phyloP scores from a whole-genome alignment of 164 flowering plant species.

The Dillenia turbinata region DNA sequence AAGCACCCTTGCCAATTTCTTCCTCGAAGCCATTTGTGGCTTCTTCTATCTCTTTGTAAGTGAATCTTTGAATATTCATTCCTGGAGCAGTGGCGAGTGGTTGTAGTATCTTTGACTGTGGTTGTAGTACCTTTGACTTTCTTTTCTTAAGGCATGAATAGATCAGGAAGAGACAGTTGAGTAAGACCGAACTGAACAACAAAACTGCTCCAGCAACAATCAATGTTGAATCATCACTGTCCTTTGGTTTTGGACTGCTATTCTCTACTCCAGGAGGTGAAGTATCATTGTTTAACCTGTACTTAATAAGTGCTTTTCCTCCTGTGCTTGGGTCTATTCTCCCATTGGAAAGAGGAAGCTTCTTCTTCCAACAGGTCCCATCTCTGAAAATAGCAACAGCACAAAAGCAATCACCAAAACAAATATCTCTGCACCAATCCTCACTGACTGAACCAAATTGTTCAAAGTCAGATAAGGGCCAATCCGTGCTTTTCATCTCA shows the following conservation, averaged over 20 bases:
- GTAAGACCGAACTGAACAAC: constrained; percentile 8
- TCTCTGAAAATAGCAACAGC: constrained; percentile 5
- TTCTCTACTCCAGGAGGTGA: neutral
- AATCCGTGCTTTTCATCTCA: constrained; percentile 1
- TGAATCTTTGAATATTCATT: constrained; percentile 8
- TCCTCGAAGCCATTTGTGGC: constrained; percentile 18
- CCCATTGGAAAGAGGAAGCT: constrained; percentile 13
- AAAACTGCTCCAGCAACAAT: constrained; percentile 1
- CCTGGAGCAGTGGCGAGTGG: neutral
- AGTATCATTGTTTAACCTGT: constrained; percentile 3
- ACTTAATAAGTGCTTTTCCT: constrained; percentile 16
- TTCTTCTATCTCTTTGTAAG: constrained; percentile 18
- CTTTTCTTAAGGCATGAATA: neutral
- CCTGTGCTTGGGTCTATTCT: neutral
- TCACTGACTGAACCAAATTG: neutral
- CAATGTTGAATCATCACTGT: neutral
- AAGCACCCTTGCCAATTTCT: constrained; percentile 12
- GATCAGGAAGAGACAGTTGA: constrained; percentile 5
- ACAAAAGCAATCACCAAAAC: constrained; percentile 22
- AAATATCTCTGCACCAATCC: constrained; percentile 5
- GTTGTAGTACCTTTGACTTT: neutral
- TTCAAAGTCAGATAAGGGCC: constrained; percentile 5
- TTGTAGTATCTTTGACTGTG: too few relatives aligned
- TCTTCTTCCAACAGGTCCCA: constrained; percentile 19
- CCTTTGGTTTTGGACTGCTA: neutral